Conservation (phyloP, 2,329 filamentous ascomycete species). For the Aspergillus quadricinctus region DNA sequence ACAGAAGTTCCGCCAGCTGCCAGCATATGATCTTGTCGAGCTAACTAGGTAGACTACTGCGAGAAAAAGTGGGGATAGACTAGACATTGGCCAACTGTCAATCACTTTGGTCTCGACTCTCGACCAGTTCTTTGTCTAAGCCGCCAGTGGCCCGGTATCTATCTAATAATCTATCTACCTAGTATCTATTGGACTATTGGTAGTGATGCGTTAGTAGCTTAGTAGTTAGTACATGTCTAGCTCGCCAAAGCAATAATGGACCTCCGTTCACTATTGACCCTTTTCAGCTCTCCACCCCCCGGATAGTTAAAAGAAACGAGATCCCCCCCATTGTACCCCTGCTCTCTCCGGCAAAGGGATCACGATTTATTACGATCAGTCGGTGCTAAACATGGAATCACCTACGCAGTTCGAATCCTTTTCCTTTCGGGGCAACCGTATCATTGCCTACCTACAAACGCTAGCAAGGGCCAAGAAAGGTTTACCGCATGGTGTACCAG, state of each 20-base stretch:
- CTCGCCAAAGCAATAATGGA: not conserved
- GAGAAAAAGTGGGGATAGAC: not conserved
- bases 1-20: not conserved
- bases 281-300: not conserved
- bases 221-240: not conserved
- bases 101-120: not conserved
- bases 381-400: constrained; percentile 13
- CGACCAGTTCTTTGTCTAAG: not conserved
- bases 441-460: constrained; percentile 34
- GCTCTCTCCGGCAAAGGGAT: not conserved
- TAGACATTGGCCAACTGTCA: not conserved
- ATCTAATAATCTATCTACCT: not conserved
- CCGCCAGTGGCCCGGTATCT: not conserved
- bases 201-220: not conserved
- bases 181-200: not conserved
- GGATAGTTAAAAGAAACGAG: not conserved
- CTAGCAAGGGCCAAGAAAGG: constrained; percentile 30
- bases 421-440: constrained; percentile 30
- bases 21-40: not conserved
- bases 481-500: constrained; percentile 35
- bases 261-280: not conserved
- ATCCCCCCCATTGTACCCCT: not conserved
- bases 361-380: not conserved
- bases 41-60: not conserved
- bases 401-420: constrained; percentile 6